Conservation (phyloP, 164 flowering plant genomes). For the Macadamia tetraphylla region DNA sequence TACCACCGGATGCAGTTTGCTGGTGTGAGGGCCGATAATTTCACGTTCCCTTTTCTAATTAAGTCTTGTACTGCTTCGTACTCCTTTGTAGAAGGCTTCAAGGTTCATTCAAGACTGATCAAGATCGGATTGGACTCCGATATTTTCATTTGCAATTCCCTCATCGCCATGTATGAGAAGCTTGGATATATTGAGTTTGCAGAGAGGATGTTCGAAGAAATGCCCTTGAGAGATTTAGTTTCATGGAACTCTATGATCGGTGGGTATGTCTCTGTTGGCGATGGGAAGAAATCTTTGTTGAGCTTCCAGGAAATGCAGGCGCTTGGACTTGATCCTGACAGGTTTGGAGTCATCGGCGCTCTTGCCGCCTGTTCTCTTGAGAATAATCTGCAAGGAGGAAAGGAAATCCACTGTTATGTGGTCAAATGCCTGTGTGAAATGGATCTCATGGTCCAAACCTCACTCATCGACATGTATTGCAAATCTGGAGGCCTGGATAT, state of each 20-base stretch:
- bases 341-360: conserved; percentile 38
- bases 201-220: conserved; percentile 47
- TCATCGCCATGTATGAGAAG: conserved; percentile 53
- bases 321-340: conserved; percentile 29
- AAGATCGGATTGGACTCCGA: conserved; percentile 47
- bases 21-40: conserved; percentile 37
- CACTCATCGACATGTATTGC: conserved; percentile 60
- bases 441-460: conserved; percentile 47
- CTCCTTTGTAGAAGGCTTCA: conserved; percentile 33
- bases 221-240: conserved; percentile 49
- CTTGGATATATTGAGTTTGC: conserved; percentile 40
- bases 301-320: conserved; percentile 38
- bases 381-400: conserved; percentile 21
- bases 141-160: conserved; percentile 48
- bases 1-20: conserved; percentile 26
- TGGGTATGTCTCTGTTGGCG: conserved; percentile 44
- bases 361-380: conserved; percentile 45
- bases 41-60: conserved; percentile 55
- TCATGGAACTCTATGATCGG: conserved; percentile 76
- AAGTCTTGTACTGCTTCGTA: conserved; percentile 42
- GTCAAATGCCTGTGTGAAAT: conserved; percentile 20
- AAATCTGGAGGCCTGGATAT: conserved; percentile 45
- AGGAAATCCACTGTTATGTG: conserved; percentile 38
- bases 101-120: conserved; percentile 37
- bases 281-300: conserved; percentile 34